These are phyloP conservation scores for Mycena sp. DNA, from an alignment of 1,284 basidiomycete species.

Conservation along the genomic window DNA sequence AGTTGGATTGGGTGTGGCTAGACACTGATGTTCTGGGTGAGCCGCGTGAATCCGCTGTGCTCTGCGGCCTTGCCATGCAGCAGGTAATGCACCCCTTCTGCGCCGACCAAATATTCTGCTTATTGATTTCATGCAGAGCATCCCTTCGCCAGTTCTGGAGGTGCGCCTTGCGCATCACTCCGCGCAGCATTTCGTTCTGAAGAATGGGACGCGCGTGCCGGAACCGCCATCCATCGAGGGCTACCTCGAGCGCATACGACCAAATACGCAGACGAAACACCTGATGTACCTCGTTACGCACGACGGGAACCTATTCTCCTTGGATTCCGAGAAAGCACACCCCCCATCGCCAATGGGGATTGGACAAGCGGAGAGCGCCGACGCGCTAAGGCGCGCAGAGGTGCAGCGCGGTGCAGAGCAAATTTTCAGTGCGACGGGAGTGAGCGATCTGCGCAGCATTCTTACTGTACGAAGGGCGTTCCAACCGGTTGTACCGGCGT, in stretches of 20 bases:
- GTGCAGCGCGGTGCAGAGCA: conserved; percentile 73
- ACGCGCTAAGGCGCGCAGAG: conserved; percentile 61
- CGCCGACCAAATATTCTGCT: neutral
- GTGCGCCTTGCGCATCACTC: conserved; percentile 77
- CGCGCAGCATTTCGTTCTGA: conserved; percentile 63
- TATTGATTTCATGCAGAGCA: conserved; percentile 50
- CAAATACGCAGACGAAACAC: conserved; percentile 69
- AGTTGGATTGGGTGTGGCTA: conserved; percentile 86
- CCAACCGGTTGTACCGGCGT: conserved; percentile 53
- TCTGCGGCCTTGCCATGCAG: conserved; percentile 78
- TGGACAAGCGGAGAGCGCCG: conserved; percentile 45
- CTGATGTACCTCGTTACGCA: conserved; percentile 80
- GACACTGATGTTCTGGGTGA: conserved; percentile 71
- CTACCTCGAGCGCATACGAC: conserved; percentile 79
- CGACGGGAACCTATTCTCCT: conserved; percentile 77
- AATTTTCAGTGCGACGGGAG: conserved; percentile 72
- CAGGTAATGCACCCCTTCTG: conserved; percentile 57
- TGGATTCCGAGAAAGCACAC: conserved; percentile 64
- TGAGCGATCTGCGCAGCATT: conserved; percentile 77
- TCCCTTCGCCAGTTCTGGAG: conserved; percentile 71
- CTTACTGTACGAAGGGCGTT: conserved; percentile 72
- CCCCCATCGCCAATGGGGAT: conserved; percentile 78
- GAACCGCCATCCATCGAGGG: conserved; percentile 87
- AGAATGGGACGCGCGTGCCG: conserved; percentile 64
- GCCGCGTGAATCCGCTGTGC: conserved; percentile 75